phyloP scores from a whole-genome alignment of 306 rosid genomes.

The Pterocarpus macrocarpus region DNA sequence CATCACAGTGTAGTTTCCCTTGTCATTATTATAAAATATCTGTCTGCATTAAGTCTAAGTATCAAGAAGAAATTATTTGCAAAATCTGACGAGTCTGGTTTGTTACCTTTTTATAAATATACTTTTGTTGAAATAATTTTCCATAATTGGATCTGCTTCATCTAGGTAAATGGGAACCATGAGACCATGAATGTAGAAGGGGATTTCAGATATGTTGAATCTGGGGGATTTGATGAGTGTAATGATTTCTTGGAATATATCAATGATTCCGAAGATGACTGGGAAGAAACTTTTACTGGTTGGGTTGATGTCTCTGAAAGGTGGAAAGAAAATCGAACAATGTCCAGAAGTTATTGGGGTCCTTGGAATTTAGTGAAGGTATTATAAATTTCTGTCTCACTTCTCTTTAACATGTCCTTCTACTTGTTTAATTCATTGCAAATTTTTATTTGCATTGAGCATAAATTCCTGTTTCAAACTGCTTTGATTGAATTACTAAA shows the following conservation, averaged over 20 bases:
- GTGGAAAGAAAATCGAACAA: slow-evolving; percentile 64
- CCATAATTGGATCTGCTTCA: slow-evolving; percentile 22
- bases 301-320: slow-evolving; percentile 77
- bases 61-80: slow-evolving; percentile 2
- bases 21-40: slow-evolving; percentile 19
- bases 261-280: slow-evolving; percentile 59
- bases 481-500: background rate
- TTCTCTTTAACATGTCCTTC: slow-evolving; percentile 20
- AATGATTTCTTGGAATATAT: slow-evolving; percentile 78
- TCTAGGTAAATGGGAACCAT: slow-evolving; percentile 92
- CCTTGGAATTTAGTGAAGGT: slow-evolving; percentile 92
- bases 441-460: background rate
- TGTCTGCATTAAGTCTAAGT: background rate
- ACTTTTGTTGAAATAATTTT: slow-evolving; percentile 26
- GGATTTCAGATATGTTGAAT: slow-evolving; percentile 85
- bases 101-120: background rate
- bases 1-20: background rate
- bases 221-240: slow-evolving; percentile 88
- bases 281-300: slow-evolving; percentile 75
- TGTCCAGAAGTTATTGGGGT: slow-evolving; percentile 72
- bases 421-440: background rate
- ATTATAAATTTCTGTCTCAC: slow-evolving; percentile 49
- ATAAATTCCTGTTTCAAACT: slow-evolving; percentile 13
- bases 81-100: slow-evolving; percentile 20
- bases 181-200: slow-evolving; percentile 98